Evolutionary conservation across 306 rosid genomes (phyloP).

Genomic region (Betula pendula): DNA sequence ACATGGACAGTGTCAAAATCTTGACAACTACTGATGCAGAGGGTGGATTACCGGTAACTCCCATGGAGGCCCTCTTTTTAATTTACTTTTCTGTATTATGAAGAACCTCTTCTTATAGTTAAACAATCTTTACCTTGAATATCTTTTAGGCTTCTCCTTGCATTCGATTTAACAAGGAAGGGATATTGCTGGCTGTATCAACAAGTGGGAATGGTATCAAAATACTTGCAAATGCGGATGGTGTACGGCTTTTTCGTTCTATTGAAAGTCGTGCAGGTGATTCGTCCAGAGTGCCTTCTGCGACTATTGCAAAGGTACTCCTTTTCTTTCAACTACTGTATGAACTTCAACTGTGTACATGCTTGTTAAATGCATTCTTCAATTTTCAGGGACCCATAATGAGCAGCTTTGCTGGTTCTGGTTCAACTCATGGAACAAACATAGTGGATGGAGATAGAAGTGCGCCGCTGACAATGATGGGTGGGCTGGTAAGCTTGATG

Average conservation of each 20-base stretch:
- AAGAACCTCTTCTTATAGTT: conserved; percentile 17
- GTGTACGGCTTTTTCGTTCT: conserved; percentile 72
- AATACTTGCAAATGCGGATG: conserved; percentile 86
- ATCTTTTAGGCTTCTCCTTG: conserved; percentile 80
- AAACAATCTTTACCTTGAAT: conserved; percentile 37
- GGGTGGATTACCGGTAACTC: conserved; percentile 84
- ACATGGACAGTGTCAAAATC: conserved; percentile 73
- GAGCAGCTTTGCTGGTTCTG: conserved; percentile 60
- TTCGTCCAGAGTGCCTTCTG: conserved; percentile 78
- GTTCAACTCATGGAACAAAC: conserved; percentile 69
- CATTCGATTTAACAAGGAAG: conserved; percentile 93
- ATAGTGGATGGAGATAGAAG: conserved; percentile 62
- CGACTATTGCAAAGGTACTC: conserved; percentile 74
- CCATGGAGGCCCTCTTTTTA: background rate
- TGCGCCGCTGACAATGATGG: conserved; percentile 65
- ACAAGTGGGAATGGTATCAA: conserved; percentile 78
- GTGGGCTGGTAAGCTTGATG: conserved; percentile 60
- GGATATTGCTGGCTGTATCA: conserved; percentile 81
- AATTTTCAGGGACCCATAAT: conserved; percentile 60
- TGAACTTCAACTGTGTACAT: background rate
- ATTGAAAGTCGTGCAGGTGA: conserved; percentile 80
- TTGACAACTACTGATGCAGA: conserved; percentile 78
- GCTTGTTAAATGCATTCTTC: conserved; percentile 33
- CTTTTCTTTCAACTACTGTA: conserved; percentile 2
- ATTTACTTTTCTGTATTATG: conserved; percentile 5